Percentiles rank a stretch among this genome's conserved stretches.
phyloP scores from a whole-genome alignment of 441 rosid genomes.

The Pelargonium australe region DNA sequence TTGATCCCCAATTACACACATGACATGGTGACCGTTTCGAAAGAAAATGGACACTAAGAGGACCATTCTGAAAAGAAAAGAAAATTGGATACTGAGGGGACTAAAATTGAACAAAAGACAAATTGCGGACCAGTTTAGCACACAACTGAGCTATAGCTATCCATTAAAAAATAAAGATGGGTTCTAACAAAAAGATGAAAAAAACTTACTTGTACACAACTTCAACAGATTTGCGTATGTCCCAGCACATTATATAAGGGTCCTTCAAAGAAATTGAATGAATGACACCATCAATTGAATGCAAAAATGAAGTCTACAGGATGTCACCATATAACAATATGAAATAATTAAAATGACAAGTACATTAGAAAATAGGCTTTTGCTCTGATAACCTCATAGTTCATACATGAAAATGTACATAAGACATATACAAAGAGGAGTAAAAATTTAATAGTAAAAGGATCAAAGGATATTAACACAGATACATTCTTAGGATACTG shows the following conservation, averaged over 20 bases:
- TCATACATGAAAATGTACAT: not conserved
- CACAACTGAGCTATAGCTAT: not conserved
- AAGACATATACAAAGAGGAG: not conserved
- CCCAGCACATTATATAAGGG: conserved; percentile 94
- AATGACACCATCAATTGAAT: conserved; percentile 13
- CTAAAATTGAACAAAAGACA: no score
- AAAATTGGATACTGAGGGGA: no score
- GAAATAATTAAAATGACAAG: not conserved
- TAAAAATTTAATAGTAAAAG: not conserved
- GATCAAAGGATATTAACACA: not conserved
- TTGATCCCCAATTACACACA: no score
- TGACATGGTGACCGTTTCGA: no score
- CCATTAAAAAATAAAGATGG: not conserved
- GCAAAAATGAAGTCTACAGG: not conserved
- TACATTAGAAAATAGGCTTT: not conserved
- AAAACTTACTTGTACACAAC: conserved; percentile 77
- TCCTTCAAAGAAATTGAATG: conserved; percentile 41
- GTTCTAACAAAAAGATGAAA: not conserved
- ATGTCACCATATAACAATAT: not conserved
- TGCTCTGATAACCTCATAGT: not conserved
- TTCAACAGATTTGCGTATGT: conserved; percentile 72
- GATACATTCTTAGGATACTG: not conserved
- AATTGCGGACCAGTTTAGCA: no score
- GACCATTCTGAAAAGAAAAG: no score
- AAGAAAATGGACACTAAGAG: no score